Base-by-base conservation (phyloP, 2,329 filamentous ascomycete species). In the Incumbomyces delicatus region DNA sequence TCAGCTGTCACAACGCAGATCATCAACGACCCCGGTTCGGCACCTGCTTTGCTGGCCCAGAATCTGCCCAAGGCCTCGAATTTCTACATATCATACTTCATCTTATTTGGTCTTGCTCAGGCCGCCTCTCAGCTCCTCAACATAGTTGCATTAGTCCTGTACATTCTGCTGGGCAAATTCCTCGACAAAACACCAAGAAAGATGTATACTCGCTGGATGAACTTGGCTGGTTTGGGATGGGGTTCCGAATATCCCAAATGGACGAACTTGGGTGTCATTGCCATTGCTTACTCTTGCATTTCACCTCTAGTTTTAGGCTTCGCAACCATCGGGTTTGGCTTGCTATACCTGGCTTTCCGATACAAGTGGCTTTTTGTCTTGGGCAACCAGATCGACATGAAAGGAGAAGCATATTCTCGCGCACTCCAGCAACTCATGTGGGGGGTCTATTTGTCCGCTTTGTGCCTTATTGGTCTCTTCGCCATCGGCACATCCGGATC, bases 41-140 rank as follows among this genome's bases (percentile, higher is more conserved):
- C 78, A 4, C 81, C 87, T 1, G 69, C 68, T 10, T 69, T 92
- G 5, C 72, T 95, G 8, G 83, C 88, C 0, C 61, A 75, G 34
- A 84, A 87, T 53, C 70, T 98, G 2, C 92, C 92, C 14, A 85
- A 82, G 54, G 83, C 88, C 0, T 90, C 87, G 49, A 96, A 94
- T 65, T 94, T 95, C 60, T 98, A 95, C 65, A 83, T 96, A 12
- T 88, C 84, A 0, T 98, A 95, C 68, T 94, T 96, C 58, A 77
- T 96, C 18, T 81, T 98, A 1, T 89, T 96, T 63, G 92, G 90
- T 27, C 63, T 96, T 37, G 47, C 46, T 34, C 49, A 53, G 29
- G 51, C 76, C 83, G 58, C 74, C 89, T 31, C 77, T 85, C 48
- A 78, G 58, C 30, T 56, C 12, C 47, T 56, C 47, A 55, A 57